A percentile compares a stretch with the other conserved stretches of the same genome.
phyloP scores from a whole-genome alignment of 176 grass and related monocot species.

The sorghum (Sorghum bicolor) region Sorghum_bicolor_NCBIv3 NC_012879.2:51520001-51520500 shows the following conservation, averaged over 20 bases:
- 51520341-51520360: neutral
- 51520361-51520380: neutral
- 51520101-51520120: neutral
- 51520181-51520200: too few relatives aligned
- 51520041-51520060: neutral
- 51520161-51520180: too few relatives aligned
- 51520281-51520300: neutral
- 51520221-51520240: too few relatives aligned
- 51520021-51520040: conserved; percentile 4
- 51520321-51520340: neutral
- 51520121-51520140: neutral
- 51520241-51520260: too few relatives aligned
- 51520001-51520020: neutral
- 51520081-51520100: too few relatives aligned
- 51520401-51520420: neutral
- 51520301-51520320: neutral
- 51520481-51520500: neutral
- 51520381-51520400: neutral
- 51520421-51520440: neutral
- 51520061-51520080: accelerated
- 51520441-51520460: too few relatives aligned
- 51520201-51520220: too few relatives aligned
- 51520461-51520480: neutral
- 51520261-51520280: too few relatives aligned
- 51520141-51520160: too few relatives aligned